These are phyloP conservation scores for Talaromyces sp. DNA, from an alignment of 2,329 filamentous ascomycete genomes.

Conservation along the genomic window DNA sequence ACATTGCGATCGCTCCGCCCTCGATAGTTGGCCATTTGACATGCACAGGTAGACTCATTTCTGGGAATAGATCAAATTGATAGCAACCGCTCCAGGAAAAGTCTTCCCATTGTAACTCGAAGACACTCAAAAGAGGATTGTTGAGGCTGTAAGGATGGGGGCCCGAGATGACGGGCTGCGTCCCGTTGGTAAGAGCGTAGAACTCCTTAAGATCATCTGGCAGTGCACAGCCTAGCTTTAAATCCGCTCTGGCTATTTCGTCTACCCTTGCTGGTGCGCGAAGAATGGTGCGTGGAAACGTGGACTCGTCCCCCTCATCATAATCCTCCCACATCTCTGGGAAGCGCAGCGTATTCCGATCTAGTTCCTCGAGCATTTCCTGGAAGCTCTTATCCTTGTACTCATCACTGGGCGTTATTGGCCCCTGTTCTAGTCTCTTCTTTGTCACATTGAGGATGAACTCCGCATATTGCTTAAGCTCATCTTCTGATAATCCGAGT, in stretches of 20 bases:
- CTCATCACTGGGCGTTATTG: neutral
- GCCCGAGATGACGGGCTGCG: neutral
- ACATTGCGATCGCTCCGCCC: conserved; percentile 5
- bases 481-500: neutral
- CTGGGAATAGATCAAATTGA: conserved; percentile 1
- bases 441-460: conserved; percentile 1
- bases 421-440: conserved; percentile 5
- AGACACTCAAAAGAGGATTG: neutral
- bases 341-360: conserved; percentile 6
- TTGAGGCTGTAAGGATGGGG: neutral
- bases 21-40: conserved; percentile 6
- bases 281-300: conserved; percentile 2
- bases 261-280: conserved; percentile 2
- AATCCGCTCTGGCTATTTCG: neutral
- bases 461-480: neutral
- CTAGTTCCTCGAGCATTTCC: conserved; percentile 9
- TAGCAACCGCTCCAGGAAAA: neutral
- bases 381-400: neutral
- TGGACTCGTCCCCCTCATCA: neutral
- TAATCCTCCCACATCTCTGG: neutral
- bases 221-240: neutral
- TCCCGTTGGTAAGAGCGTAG: conserved; percentile 11
- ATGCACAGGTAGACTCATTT: neutral
- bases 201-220: conserved; percentile 14
- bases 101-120: neutral